Conservation (phyloP, 2,329 filamentous ascomycete species). For the Cercospora berteroae region DNA sequence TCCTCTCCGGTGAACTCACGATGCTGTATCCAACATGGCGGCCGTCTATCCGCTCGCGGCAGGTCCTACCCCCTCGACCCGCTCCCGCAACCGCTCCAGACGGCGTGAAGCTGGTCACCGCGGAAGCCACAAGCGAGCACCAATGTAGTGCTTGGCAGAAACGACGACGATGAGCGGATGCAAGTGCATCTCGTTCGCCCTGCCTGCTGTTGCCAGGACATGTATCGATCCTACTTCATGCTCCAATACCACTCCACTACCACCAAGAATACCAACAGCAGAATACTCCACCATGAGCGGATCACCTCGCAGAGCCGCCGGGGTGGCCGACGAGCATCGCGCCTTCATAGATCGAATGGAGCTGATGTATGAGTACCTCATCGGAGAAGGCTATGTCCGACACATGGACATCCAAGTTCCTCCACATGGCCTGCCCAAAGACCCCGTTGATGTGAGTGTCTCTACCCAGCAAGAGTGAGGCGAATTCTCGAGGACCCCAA, state of each 20-base stretch:
- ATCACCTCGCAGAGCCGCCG: conserved; percentile 12
- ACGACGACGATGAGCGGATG: neutral
- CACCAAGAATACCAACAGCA: neutral
- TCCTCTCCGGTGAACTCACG: neutral
- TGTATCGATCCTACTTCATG: neutral
- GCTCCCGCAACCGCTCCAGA: neutral
- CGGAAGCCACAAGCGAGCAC: neutral
- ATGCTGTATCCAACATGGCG: neutral
- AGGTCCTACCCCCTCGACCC: neutral
- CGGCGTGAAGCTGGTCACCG: neutral
- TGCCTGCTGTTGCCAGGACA: neutral
- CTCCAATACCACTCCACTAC: neutral
- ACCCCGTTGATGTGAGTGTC: conserved; percentile 13
- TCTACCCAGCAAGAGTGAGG: neutral
- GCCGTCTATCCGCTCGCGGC: too few relatives aligned
- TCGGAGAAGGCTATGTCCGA: conserved; percentile 16
- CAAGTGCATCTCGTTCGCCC: neutral
- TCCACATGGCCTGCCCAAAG: conserved; percentile 19
- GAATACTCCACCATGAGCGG: conserved; percentile 14
- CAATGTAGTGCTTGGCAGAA: neutral
- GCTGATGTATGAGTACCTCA: conserved; percentile 10
- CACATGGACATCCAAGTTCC: conserved; percentile 19
- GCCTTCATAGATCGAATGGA: conserved; percentile 18
- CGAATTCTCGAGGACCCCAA: too few relatives aligned
- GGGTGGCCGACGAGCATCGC: conserved; percentile 14